Base-by-base conservation (phyloP, 2,329 filamentous ascomycete species). In the Chrysoporthe austroafricana region DNA sequence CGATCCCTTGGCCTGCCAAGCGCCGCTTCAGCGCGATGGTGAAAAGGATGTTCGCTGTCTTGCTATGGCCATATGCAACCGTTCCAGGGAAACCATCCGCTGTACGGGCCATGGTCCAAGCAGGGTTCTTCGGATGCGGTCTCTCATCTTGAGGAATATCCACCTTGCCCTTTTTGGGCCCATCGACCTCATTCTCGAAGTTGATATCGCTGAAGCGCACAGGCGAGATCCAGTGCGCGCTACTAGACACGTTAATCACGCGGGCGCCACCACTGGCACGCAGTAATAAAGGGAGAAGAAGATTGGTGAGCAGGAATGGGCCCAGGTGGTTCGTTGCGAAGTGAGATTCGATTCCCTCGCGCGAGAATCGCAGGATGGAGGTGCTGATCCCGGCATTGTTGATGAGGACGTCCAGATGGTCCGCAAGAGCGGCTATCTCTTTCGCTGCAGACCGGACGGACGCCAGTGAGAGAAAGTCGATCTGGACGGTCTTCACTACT, bases 381-480 rank as follows among this genome's bases (percentile, higher is more conserved):
- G 77, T 79, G 78, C 84, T 82, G 46, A 83, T 76, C 1, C 80
- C 83, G 0, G 82, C 82, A 67, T 82, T 83, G 60, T 77, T 77
- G 63, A 82, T 76, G 4, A 83, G 71, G 54, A 82, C 77, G 71
- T 83, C 81, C 48, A 71, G 74, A 57, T 73, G 71, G 69, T 78
- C 75, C 21, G 72, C 64, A 11, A 76, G 71, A 62, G 75, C 75
- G 43, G 71, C 61, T 43, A 62, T 48, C 44, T 66, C 52, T 57
- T 70, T 69, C n/a, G 76, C 76, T n/a, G 76, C 74, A 18, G 70
- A 67, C 26, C 76, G 74, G n/a, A 76, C 74, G 70, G 74, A 78
- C 69, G 70, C 69, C 18, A 75, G 71, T 32, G 75, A 75, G n/a
- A 72, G 59, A 21, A 78, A 69, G 64, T 77, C 76, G 6, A 71